phyloP scores from a whole-genome alignment of 108 stramenopile species.

The Pseudonitzschia multiseries region DNA sequence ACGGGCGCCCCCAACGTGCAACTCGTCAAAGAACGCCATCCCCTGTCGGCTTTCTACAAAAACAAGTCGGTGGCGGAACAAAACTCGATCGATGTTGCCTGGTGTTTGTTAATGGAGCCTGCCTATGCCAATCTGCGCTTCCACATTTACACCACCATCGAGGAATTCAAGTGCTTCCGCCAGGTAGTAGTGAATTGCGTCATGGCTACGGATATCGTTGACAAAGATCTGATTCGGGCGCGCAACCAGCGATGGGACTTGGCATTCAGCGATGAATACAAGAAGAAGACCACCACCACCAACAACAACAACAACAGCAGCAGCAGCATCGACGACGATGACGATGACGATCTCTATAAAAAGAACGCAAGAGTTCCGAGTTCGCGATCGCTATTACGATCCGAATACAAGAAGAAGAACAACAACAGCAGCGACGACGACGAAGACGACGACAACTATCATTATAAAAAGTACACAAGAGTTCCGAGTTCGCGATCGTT shows the following conservation, averaged over 20 bases:
- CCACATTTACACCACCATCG: slow-evolving; percentile 31
- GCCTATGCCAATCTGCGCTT: slow-evolving; percentile 26
- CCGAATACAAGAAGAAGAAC: too few relatives aligned
- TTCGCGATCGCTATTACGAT: too few relatives aligned
- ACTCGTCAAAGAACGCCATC: slow-evolving; percentile 39
- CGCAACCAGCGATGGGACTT: slow-evolving; percentile 50
- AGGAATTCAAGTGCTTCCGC: slow-evolving; percentile 32
- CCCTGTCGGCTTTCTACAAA: slow-evolving; percentile 28
- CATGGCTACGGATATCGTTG: slow-evolving; percentile 52
- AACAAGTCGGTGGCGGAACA: slow-evolving; percentile 47
- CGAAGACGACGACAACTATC: too few relatives aligned
- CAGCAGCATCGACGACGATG: too few relatives aligned
- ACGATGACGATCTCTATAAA: too few relatives aligned
- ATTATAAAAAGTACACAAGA: neutral
- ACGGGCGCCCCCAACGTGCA: slow-evolving; percentile 45
- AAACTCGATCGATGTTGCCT: slow-evolving; percentile 39
- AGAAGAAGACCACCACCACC: too few relatives aligned
- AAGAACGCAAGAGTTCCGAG: too few relatives aligned
- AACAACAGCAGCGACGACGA: too few relatives aligned
- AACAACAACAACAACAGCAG: too few relatives aligned
- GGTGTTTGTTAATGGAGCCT: slow-evolving; percentile 42
- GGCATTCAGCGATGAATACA: slow-evolving; percentile 24
- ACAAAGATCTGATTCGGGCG: slow-evolving; percentile 30
- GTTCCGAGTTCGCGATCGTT: neutral
- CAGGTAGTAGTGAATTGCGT: slow-evolving; percentile 44